phyloP scores from a whole-genome alignment of 768 basidiomycete genomes.

The Lenzites betulinus region DNA sequence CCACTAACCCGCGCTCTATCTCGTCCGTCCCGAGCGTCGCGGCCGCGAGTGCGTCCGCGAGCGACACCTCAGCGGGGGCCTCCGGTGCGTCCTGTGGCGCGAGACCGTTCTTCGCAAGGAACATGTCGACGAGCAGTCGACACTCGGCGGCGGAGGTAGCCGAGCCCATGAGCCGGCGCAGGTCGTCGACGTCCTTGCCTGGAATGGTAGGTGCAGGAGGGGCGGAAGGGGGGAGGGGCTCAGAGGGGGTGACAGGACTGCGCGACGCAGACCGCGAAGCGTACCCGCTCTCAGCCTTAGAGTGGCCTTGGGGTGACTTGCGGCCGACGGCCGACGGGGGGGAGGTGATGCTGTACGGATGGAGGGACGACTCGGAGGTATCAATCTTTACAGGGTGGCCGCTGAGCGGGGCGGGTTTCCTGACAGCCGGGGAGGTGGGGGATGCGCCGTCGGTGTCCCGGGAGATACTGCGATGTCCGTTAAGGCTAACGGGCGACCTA shows the following conservation, averaged over 20 bases:
- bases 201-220: constrained; percentile 37
- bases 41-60: constrained; percentile 17
- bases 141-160: constrained; percentile 84
- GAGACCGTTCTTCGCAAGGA: constrained; percentile 48
- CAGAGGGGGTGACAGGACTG: constrained; percentile 15
- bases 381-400: constrained; percentile 20
- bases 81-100: constrained; percentile 8
- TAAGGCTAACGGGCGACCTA: background rate
- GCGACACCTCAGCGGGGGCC: background rate
- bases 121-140: constrained; percentile 81
- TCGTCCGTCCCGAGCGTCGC: constrained; percentile 17
- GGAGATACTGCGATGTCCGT: constrained; percentile 1
- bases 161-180: constrained; percentile 64
- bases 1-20: constrained; percentile 24
- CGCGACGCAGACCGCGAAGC: constrained; percentile 17
- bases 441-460: constrained; percentile 3
- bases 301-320: constrained; percentile 7
- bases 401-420: constrained; percentile 9
- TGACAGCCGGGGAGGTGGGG: constrained; percentile 1
- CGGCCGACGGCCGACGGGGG: constrained; percentile 7
- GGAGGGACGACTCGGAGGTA: constrained; percentile 11
- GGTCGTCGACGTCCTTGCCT: constrained; percentile 56
- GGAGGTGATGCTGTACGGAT: constrained; percentile 1
- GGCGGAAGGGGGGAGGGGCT: constrained; percentile 20
- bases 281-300: constrained; percentile 22